Conservation (phyloP, 2,329 filamentous ascomycete species). For the Catunica adiposa region DNA sequence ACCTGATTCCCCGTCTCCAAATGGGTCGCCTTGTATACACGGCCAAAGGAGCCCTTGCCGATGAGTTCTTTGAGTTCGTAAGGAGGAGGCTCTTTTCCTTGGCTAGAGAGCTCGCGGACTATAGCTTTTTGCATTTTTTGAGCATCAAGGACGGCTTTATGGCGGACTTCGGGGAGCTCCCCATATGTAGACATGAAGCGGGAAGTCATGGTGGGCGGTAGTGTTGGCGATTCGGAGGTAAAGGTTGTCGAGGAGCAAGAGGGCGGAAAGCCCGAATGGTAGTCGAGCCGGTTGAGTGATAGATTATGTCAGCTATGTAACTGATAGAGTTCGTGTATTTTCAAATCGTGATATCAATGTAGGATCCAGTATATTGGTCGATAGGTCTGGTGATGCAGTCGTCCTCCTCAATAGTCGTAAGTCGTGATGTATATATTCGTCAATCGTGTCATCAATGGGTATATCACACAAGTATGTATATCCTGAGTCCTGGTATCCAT, state of each 20-base stretch:
- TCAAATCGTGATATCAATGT: too few species aligned
- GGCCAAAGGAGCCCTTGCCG: conserved; percentile 48
- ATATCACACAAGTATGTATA: too few species aligned
- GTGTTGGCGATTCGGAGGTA: neutral
- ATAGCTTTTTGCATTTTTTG: conserved; percentile 44
- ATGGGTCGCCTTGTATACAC: conserved; percentile 43
- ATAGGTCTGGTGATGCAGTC: too few species aligned
- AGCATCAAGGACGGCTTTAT: conserved; percentile 41
- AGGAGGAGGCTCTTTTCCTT: conserved; percentile 36
- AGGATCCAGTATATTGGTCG: too few species aligned
- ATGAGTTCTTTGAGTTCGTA: conserved; percentile 48
- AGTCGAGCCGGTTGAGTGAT: neutral
- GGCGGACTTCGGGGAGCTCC: conserved; percentile 11
- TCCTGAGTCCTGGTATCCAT: too few species aligned
- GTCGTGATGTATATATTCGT: too few species aligned
- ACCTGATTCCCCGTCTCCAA: conserved; percentile 31
- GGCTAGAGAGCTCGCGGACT: conserved; percentile 38
- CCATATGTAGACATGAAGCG: conserved; percentile 12
- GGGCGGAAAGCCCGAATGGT: neutral
- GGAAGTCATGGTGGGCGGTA: conserved; percentile 4
- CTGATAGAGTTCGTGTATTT: too few species aligned
- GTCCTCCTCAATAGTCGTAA: too few species aligned
- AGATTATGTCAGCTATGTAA: too few species aligned
- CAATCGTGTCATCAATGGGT: too few species aligned
- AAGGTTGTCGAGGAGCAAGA: neutral